phyloP scores from a whole-genome alignment of 352 stramenopile species.

The Ochromonadaceae sp. region DNA sequence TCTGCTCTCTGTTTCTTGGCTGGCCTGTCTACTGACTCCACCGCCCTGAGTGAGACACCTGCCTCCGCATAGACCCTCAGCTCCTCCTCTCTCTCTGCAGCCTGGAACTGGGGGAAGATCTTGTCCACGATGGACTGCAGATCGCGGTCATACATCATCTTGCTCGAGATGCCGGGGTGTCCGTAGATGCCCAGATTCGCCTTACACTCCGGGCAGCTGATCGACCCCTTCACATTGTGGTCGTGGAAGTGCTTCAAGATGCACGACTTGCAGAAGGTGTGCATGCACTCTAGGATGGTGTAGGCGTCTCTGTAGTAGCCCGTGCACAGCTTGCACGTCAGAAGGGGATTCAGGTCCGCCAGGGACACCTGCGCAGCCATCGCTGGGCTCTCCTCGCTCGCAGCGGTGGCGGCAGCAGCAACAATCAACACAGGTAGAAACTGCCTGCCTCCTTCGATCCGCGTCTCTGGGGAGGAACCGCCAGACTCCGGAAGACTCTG shows the following conservation, averaged over 20 bases:
- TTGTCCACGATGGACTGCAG: slow-evolving; percentile 51
- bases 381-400: too few species aligned
- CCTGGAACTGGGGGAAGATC: slow-evolving; percentile 49
- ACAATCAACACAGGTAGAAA: too few species aligned
- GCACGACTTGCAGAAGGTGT: slow-evolving; percentile 66
- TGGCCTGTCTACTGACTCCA: too few species aligned
- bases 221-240: slow-evolving; percentile 38
- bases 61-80: slow-evolving; percentile 39
- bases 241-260: slow-evolving; percentile 52
- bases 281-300: slow-evolving; percentile 56
- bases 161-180: not conserved
- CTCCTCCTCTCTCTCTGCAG: slow-evolving; percentile 37
- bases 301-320: slow-evolving; percentile 52
- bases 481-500: too few species aligned
- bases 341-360: slow-evolving; percentile 38
- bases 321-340: slow-evolving; percentile 47
- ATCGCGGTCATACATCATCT: slow-evolving; percentile 46
- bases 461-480: too few species aligned
- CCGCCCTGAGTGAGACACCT: not conserved
- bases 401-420: too few species aligned
- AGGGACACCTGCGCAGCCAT: too few species aligned
- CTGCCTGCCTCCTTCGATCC: too few species aligned
- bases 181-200: not conserved
- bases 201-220: slow-evolving; percentile 44
- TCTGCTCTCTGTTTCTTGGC: too few species aligned